Evolutionary conservation across 2,329 filamentous ascomycete genomes (phyloP), one percentile per base, ranked within the genome.

Genomic region (Kalaharituber pfeilii): DNA sequence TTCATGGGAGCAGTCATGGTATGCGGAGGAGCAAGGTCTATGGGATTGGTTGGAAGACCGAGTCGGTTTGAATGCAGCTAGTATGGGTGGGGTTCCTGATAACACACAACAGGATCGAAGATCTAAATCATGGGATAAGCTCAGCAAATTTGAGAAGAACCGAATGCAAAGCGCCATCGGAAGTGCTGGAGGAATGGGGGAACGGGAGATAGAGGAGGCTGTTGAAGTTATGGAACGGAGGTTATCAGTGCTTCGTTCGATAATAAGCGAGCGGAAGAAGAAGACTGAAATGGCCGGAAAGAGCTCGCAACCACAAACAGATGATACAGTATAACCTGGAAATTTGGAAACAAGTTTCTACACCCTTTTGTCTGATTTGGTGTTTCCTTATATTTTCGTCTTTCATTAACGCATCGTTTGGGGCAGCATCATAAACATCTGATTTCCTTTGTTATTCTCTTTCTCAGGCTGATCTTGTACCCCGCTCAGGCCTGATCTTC

Each of bases 41-140:
- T 95, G 88, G 88, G 81, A 85, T 55, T 95, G 88, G 88, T 71
- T 95, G 3, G 88, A 95, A 67, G 85, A 94, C 63, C 76, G 88
- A 18, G 81, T 86, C 1, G 83, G 86, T 1, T 71, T 91, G 66
- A 82, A 86, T 54, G 72, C 71, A 15, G 42, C 42, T 5, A 47
- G 25, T 25, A 47, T 47, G 42, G 42, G 18, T 11, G 42, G 42
- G 2, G 42, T 47, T 47, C 42, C 42, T 11, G 25, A 13, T 5
- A 22, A 20, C 13, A 25, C 42, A 47, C 42, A 47, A 22, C 56
- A 69, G 76, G 60, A 69, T 67, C 60, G 73, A 70, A 53, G 69
- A 62, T 51, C 64, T 56, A 45, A 60, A 15, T 54, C 62, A 30
- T 64, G 63, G 20, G 64, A 62, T 57, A 66, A 64, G 47, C 59